Evolutionary conservation across 1,284 basidiomycete genomes (phyloP).

Genomic region (Malassezia sympodialis): DNA sequence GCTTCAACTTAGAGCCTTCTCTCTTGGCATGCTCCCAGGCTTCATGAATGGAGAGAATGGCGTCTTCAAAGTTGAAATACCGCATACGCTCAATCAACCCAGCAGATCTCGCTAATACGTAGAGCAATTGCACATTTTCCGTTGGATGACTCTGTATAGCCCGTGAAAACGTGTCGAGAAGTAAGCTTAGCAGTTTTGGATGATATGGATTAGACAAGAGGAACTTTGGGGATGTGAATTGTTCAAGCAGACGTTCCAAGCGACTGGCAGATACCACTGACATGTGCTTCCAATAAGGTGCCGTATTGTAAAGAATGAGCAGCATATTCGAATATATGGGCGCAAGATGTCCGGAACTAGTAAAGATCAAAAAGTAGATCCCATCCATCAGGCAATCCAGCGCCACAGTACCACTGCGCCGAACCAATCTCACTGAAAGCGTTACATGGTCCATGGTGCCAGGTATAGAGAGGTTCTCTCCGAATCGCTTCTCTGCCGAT

Average conservation of each 20-base stretch:
- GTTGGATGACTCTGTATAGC: slow-evolving; percentile 54
- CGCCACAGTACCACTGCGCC: slow-evolving; percentile 20
- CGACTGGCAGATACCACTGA: slow-evolving; percentile 66
- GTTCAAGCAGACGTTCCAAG: slow-evolving; percentile 73
- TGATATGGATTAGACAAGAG: slow-evolving; percentile 85
- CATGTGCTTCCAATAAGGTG: slow-evolving; percentile 72
- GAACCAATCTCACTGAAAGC: slow-evolving; percentile 18
- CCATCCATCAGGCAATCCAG: slow-evolving; percentile 54
- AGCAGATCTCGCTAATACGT: slow-evolving; percentile 71
- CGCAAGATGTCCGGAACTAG: slow-evolving; percentile 54
- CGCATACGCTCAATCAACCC: slow-evolving; percentile 75
- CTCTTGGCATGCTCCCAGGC: neutral
- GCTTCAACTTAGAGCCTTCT: slow-evolving; percentile 20
- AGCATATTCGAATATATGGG: slow-evolving; percentile 67
- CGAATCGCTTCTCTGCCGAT: slow-evolving; percentile 71
- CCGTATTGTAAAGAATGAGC: slow-evolving; percentile 75
- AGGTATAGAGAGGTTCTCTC: slow-evolving; percentile 44
- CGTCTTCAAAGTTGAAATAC: slow-evolving; percentile 62
- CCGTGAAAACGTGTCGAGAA: slow-evolving; percentile 82
- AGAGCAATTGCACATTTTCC: slow-evolving; percentile 77
- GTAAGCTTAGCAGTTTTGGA: slow-evolving; percentile 78
- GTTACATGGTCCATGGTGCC: slow-evolving; percentile 24
- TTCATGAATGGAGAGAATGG: neutral
- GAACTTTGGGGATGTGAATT: slow-evolving; percentile 78
- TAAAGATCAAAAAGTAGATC: slow-evolving; percentile 72